phyloP scores from a whole-genome alignment of 2,329 filamentous ascomycete genomes.

The Nemania sp. region DNA sequence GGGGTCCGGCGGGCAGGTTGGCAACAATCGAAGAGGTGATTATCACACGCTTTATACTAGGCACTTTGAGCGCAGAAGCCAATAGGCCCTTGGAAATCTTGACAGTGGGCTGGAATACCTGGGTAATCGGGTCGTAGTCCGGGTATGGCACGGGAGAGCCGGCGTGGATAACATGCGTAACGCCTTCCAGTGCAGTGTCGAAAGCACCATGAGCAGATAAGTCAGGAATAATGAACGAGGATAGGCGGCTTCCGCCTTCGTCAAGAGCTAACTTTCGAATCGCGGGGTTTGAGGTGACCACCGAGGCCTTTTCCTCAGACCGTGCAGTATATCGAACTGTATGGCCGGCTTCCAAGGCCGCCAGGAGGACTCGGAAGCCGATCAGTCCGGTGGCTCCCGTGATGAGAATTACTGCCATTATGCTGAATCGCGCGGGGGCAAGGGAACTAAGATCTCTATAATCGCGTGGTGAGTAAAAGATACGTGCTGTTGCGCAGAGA shows the following conservation, averaged over 20 bases:
- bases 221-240: conserved; percentile 33
- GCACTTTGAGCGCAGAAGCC: conserved; percentile 30
- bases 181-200: conserved; percentile 31
- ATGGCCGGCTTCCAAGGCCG: conserved; percentile 32
- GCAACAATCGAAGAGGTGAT: conserved; percentile 36
- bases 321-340: conserved; percentile 35
- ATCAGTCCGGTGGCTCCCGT: conserved; percentile 38
- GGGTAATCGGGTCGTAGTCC: conserved; percentile 22
- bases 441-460: neutral
- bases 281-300: conserved; percentile 34
- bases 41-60: conserved; percentile 32
- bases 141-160: conserved; percentile 33
- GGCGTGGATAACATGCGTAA: conserved; percentile 36
- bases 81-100: conserved; percentile 28
- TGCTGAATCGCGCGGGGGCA: neutral
- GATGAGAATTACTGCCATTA: conserved; percentile 28
- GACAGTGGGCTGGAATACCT: conserved; percentile 34
- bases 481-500: neutral
- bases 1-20: conserved; percentile 26
- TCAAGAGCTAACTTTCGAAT: conserved; percentile 21
- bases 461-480: neutral
- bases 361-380: conserved; percentile 37
- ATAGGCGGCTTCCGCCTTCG: conserved; percentile 30
- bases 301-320: conserved; percentile 33
- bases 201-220: conserved; percentile 33